Evolutionary conservation across 805 yeast genomes (phyloP).

Genomic region (Suhomyces pyralidae): DNA sequence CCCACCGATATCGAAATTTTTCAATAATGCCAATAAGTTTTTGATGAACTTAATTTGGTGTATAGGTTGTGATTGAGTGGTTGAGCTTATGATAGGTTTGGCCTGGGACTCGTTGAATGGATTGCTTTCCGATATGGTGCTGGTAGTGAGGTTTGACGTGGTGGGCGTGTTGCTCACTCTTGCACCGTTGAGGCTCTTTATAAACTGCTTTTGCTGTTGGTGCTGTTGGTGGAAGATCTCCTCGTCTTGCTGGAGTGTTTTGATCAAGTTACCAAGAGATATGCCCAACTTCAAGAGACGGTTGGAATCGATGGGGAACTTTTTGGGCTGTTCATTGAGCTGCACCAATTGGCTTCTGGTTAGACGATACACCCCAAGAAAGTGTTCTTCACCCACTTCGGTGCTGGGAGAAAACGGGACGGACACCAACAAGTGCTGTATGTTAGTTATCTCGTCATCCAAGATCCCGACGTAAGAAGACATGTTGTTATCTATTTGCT

Average conservation of each 20-base stretch:
- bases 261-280: constrained; percentile 40
- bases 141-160: background rate
- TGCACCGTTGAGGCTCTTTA: constrained; percentile 12
- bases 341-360: constrained; percentile 17
- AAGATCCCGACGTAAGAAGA: constrained; percentile 13
- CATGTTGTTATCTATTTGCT: constrained; percentile 4
- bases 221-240: constrained; percentile 26
- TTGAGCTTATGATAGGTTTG: constrained; percentile 7
- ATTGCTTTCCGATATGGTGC: constrained; percentile 2
- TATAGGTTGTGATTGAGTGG: constrained; percentile 18
- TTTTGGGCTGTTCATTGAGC: constrained; percentile 20
- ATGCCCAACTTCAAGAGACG: constrained; percentile 41
- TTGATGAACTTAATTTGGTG: constrained; percentile 34
- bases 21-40: constrained; percentile 31
- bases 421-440: constrained; percentile 27
- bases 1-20: constrained; percentile 40
- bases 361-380: constrained; percentile 32
- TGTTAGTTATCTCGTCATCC: constrained; percentile 23
- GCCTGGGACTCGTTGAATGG: constrained; percentile 9
- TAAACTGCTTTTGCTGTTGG: constrained; percentile 16
- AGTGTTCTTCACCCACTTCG: constrained; percentile 15
- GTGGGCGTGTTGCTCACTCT: constrained; percentile 3
- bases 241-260: constrained; percentile 34
- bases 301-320: constrained; percentile 34
- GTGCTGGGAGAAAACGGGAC: constrained; percentile 32